A percentile compares a stretch with the other conserved stretches of the same genome.
Evolutionary conservation across 257 asterid species (phyloP).

Genomic region (Catharanthus roseus): DNA sequence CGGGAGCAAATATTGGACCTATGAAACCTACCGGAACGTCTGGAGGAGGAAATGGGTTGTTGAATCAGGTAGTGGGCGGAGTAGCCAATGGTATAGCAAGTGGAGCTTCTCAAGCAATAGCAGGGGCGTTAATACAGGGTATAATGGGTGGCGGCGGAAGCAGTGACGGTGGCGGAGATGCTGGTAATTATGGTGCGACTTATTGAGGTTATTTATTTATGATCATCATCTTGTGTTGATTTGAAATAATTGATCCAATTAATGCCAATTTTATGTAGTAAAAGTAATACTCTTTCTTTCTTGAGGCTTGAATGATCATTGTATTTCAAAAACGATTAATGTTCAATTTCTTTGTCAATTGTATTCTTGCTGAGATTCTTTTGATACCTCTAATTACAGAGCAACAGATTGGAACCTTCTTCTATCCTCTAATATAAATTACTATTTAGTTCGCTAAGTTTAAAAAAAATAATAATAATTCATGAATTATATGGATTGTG

Average conservation of each 20-base stretch:
- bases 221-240: too few relatives aligned
- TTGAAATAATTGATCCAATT: too few relatives aligned
- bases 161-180: constrained; percentile 18
- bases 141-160: constrained; percentile 24
- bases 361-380: too few relatives aligned
- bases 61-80: constrained; percentile 22
- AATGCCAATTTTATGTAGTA: too few relatives aligned
- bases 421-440: too few relatives aligned
- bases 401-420: too few relatives aligned
- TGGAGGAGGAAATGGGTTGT: constrained; percentile 14
- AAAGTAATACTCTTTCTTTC: not conserved
- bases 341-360: too few relatives aligned
- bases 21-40: constrained; percentile 5
- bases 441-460: too few relatives aligned
- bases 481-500: too few relatives aligned
- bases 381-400: too few relatives aligned
- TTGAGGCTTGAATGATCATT: not conserved
- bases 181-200: constrained; percentile 3
- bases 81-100: constrained; percentile 30
- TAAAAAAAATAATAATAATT: too few relatives aligned
- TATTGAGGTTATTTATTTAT: not conserved
- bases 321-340: not conserved
- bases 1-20: constrained; percentile 15
- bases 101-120: constrained; percentile 34
- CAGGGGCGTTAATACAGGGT: constrained; percentile 31